Percentiles rank a stretch among this genome's conserved stretches.
These are phyloP conservation scores for Neonectria punicea DNA, from an alignment of 2,329 filamentous ascomycete genomes.

Conservation along the genomic window DNA sequence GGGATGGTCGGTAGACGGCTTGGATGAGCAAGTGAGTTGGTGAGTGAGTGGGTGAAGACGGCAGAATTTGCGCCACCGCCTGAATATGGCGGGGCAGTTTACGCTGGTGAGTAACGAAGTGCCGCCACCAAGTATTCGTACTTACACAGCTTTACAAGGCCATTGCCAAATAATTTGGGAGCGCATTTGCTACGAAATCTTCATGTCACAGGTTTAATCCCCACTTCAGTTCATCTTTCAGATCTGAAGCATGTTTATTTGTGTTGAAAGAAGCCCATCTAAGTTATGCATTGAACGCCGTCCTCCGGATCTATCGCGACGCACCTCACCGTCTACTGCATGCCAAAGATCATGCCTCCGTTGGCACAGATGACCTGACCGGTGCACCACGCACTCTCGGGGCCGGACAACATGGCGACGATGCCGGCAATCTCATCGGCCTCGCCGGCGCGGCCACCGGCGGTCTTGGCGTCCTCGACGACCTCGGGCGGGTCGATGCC, in stretches of 20 bases:
- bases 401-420: slow-evolving; percentile 40
- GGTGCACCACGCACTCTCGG: slow-evolving; percentile 43
- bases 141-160: neutral
- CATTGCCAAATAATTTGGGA: neutral
- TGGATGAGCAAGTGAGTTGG: slow-evolving; percentile 38
- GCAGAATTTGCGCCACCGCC: slow-evolving; percentile 46
- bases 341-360: slow-evolving; percentile 44
- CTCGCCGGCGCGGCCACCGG: slow-evolving; percentile 41
- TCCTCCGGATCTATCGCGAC: slow-evolving; percentile 17
- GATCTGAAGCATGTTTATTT: slow-evolving; percentile 9
- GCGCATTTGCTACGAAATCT: neutral
- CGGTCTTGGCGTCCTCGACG: slow-evolving; percentile 42
- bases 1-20: slow-evolving; percentile 7
- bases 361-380: slow-evolving; percentile 45
- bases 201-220: neutral
- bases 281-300: slow-evolving; percentile 33
- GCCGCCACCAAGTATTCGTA: neutral
- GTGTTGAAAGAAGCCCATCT: slow-evolving; percentile 23
- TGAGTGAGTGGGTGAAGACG: slow-evolving; percentile 26
- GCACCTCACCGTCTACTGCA: slow-evolving; percentile 32
- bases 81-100: slow-evolving; percentile 40
- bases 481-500: slow-evolving; percentile 39
- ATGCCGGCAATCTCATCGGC: slow-evolving; percentile 40
- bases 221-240: neutral
- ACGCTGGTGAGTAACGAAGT: neutral